Base-by-base conservation (phyloP, 768 basidiomycete genomes). In the Chalciporus pseudorubinellus region DNA sequence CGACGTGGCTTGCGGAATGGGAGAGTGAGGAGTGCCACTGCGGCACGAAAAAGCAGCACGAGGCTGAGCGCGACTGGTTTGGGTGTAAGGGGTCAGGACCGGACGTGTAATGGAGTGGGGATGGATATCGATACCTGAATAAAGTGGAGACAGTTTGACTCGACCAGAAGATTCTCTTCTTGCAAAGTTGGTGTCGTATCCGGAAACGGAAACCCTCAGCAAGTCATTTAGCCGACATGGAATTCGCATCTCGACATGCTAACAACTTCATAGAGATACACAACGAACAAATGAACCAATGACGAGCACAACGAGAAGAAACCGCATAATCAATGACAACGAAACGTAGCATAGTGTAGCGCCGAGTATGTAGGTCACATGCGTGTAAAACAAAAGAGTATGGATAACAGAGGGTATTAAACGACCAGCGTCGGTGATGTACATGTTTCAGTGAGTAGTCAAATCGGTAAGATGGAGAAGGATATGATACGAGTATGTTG, bases 41-140 rank as follows among this genome's bases (percentile, higher is more conserved):
- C 44, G 41, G 58, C 67, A 52, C 67, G 60, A 44, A 70, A 58
- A 44, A 59, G 22, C 69, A 69, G 69, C 69, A 63, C 67, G 11
- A 69, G 59, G 69, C 69, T 65, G 69, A 70, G 21, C 29, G 58
- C 61, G 50, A 61, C 67, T 69, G n/a, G 48, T 19, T 31, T 18
- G 24, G 5, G 39, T 28, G 29, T 41, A 46, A 14, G 24, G 22
- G 11, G 49, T 68, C 12, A 48, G 48, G 12, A 12, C 36, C 33
- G 38, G 16, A 2, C 3, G 16, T 26, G 21, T 14, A 22, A 7
- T 2, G 12, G 26, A 13, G 28, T 11, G 12, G 24, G n/a, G 16
- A 21, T 3, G 3, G 14, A n/a, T 22, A 36, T 38, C 18, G 16
- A 47, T 53, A 70, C 67, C 64, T 62, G 58, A 44, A 46, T 64